Evolutionary conservation across 2,329 filamentous ascomycete species (phyloP).

Genomic region (Ceratocystis diversiconidia): DNA sequence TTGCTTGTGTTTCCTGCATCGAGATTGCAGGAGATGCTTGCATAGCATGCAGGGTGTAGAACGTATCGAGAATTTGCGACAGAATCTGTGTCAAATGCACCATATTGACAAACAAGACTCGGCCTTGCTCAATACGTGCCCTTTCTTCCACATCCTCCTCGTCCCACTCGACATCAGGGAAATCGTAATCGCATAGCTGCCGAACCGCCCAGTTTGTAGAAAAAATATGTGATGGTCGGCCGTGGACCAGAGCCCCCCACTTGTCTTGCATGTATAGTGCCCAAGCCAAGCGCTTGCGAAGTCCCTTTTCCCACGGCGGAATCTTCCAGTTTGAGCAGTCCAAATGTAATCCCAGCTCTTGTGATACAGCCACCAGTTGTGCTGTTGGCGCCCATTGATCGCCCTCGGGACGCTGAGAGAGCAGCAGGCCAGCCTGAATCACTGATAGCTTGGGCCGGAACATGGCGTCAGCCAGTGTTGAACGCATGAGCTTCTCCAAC

Average conservation of each 20-base stretch:
- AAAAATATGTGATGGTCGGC: slow-evolving; percentile 64
- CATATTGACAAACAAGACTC: slow-evolving; percentile 60
- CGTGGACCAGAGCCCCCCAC: slow-evolving; percentile 76
- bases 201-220: slow-evolving; percentile 63
- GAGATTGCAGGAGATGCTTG: slow-evolving; percentile 52
- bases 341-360: slow-evolving; percentile 78
- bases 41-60: slow-evolving; percentile 68
- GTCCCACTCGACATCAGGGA: slow-evolving; percentile 56
- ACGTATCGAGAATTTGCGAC: slow-evolving; percentile 67
- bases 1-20: slow-evolving; percentile 54
- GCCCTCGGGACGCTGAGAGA: slow-evolving; percentile 61
- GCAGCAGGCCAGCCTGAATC: slow-evolving; percentile 59
- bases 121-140: slow-evolving; percentile 51
- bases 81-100: slow-evolving; percentile 61
- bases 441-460: slow-evolving; percentile 70
- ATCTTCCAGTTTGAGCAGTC: slow-evolving; percentile 82
- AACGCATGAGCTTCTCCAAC: slow-evolving; percentile 59
- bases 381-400: slow-evolving; percentile 76
- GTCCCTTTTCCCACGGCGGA: slow-evolving; percentile 69
- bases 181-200: slow-evolving; percentile 50
- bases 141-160: slow-evolving; percentile 48
- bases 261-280: slow-evolving; percentile 88
- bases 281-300: slow-evolving; percentile 79
- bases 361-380: slow-evolving; percentile 71
- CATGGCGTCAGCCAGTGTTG: slow-evolving; percentile 61